Evolutionary conservation across 2,329 filamentous ascomycete species (phyloP).

Genomic region (Pleochaeta shiraiana): DNA sequence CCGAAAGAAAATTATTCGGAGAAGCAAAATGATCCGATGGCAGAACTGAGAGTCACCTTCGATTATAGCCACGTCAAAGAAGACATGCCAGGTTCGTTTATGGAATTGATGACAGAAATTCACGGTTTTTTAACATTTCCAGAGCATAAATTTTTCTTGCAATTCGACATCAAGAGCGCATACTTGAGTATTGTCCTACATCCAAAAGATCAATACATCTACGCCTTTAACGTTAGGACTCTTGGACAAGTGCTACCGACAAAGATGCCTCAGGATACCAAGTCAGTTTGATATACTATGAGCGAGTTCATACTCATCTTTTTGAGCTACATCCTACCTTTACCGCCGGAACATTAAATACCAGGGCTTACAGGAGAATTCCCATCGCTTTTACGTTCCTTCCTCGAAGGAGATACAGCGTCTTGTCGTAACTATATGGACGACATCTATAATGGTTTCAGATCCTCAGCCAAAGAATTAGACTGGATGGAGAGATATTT

Average conservation of each 20-base stretch:
- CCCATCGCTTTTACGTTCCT: neutral
- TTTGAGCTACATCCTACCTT: neutral
- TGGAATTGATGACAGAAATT: neutral
- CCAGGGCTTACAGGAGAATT: neutral
- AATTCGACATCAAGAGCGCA: neutral
- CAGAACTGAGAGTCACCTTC: neutral
- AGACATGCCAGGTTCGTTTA: neutral
- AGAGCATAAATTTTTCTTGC: neutral
- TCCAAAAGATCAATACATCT: neutral
- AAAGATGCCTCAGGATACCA: neutral
- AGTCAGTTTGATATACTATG: neutral
- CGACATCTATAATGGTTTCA: neutral
- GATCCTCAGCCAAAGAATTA: neutral
- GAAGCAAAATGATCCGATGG: neutral
- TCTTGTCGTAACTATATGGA: neutral
- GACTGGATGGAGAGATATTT: neutral
- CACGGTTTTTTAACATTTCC: slow-evolving; percentile 4
- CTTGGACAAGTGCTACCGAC: neutral
- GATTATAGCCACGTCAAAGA: slow-evolving; percentile 5
- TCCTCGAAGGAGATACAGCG: neutral
- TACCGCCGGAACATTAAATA: neutral
- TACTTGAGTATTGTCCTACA: slow-evolving; percentile 3
- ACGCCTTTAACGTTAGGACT: neutral
- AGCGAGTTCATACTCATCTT: neutral
- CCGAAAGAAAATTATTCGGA: neutral